Base-by-base conservation (phyloP, 257 asterid species). In the Apocynum venetum region DNA sequence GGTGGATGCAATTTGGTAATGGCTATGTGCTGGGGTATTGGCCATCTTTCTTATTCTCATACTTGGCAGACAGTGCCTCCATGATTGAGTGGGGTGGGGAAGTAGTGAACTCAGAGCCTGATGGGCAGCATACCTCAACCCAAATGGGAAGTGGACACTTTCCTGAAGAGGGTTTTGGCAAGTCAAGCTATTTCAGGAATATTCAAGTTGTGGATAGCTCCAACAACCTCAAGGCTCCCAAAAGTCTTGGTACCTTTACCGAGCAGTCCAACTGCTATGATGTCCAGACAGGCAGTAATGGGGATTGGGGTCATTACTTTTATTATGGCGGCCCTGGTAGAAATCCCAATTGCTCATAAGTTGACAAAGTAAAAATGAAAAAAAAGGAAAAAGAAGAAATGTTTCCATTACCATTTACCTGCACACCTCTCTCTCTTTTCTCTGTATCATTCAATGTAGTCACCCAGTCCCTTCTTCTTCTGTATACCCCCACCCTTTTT, bases 1-100 rank as follows among this genome's bases (percentile, higher is more conserved):
- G 98, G 98, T 93, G 98, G 98, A 90, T 93, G 97, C 97, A 93
- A 74, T 93, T 90, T 73, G 98, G 98, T 31, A 87, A 79, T n/a
- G 97, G 80, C 84, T 89, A 91, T 53, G 92, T 91, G 31, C 48
- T 93, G 63, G 98, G 98, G 3, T 93, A 93, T 66, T 93, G 98
- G 98, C 98, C 98, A 25, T 90, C 98, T 15, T 90, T 91, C 93
- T 81, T 93, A 88, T 93, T 93, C 83, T 91, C 98, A 10, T 87
- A 89, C 89, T 79, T 93, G 71, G 92, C 88, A 1, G 96, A 90
- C 73, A 90, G 93, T 79, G 98, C 98, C 14, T 85, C 93, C 52
- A 93, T 93, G 98, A 85, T 93, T 8, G 94, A 93, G 53, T 93
- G 96, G 96, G 98, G 98, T 3, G 98, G 98, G 6, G 98, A 93